These are phyloP conservation scores for Collybia nuda DNA, from an alignment of 768 basidiomycete species.

Conservation along the genomic window DNA sequence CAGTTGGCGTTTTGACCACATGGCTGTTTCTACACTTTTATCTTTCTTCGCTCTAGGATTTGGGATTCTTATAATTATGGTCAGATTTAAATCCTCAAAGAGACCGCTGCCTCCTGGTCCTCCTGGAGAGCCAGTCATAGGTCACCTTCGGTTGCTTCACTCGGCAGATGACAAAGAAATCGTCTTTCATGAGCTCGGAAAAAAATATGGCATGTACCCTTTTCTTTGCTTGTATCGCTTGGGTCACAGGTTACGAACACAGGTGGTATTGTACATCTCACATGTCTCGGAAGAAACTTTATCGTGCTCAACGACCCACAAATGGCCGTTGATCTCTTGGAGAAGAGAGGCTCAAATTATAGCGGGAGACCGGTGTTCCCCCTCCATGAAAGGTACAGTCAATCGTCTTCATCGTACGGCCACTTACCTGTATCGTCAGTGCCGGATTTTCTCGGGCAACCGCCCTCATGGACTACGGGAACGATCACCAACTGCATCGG, in stretches of 20 bases:
- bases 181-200: too few relatives aligned
- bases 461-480: background rate
- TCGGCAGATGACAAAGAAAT: too few relatives aligned
- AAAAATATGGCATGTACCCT: constrained; percentile 15
- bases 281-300: constrained; percentile 24
- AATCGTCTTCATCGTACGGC: background rate
- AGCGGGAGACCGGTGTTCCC: constrained; percentile 20
- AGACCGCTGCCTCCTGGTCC: too few relatives aligned
- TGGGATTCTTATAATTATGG: too few relatives aligned
- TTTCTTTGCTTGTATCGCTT: background rate
- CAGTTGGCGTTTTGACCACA: too few relatives aligned
- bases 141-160: too few relatives aligned
- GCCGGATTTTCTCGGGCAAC: constrained; percentile 9
- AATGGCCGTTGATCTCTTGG: constrained; percentile 25
- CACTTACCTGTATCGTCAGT: constrained; percentile 4
- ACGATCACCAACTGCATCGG: constrained; percentile 2
- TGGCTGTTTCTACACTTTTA: too few relatives aligned
- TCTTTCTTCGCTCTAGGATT: too few relatives aligned
- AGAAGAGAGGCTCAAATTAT: constrained; percentile 23
- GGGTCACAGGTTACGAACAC: background rate
- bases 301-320: constrained; percentile 20
- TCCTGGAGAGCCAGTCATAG: too few relatives aligned
- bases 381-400: constrained; percentile 5
- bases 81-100: too few relatives aligned
- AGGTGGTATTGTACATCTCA: constrained; percentile 23